Percentiles rank a stretch among this genome's conserved stretches.
Evolutionary conservation across 2,329 filamentous ascomycete species (phyloP).

Genomic region (Penicillium brasilianum): DNA sequence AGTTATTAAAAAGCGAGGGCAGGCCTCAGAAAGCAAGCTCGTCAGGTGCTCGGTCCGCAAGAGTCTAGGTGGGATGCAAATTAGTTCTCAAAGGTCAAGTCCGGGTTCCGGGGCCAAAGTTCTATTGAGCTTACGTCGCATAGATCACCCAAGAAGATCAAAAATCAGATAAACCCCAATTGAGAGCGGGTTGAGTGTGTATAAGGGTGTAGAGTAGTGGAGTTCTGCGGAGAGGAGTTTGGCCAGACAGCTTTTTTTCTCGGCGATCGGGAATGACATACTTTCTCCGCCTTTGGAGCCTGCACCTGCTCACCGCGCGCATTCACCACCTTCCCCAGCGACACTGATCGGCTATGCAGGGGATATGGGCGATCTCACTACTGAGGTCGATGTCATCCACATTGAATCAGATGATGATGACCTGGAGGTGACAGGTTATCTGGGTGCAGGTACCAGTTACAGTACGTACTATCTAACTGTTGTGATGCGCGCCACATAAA

Average conservation of each 20-base stretch:
- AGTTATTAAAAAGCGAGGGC: background rate
- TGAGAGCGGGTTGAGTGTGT: background rate
- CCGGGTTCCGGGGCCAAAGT: background rate
- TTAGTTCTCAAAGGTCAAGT: background rate
- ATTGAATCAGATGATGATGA: slow-evolving; percentile 48
- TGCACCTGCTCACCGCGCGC: slow-evolving; percentile 10
- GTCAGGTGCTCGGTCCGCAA: slow-evolving; percentile 6
- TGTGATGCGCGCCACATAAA: slow-evolving; percentile 16
- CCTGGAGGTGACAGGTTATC: slow-evolving; percentile 47
- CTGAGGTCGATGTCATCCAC: slow-evolving; percentile 33
- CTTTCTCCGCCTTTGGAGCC: slow-evolving; percentile 31
- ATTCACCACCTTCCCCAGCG: slow-evolving; percentile 4
- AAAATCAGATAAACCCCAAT: slow-evolving; percentile 2
- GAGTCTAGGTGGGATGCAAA: slow-evolving; percentile 11
- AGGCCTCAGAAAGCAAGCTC: slow-evolving; percentile 10
- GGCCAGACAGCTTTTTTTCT: slow-evolving; percentile 22
- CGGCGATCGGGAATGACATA: slow-evolving; percentile 33
- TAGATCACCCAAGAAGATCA: background rate
- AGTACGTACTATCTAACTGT: slow-evolving; percentile 21
- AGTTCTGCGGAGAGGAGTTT: slow-evolving; percentile 9
- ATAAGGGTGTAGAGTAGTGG: slow-evolving; percentile 2
- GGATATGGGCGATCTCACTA: slow-evolving; percentile 17
- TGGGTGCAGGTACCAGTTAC: slow-evolving; percentile 4
- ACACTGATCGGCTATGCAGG: slow-evolving; percentile 18
- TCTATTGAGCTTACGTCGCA: background rate